A percentile compares a stretch with the other conserved stretches of the same genome.
Conservation (phyloP, 1,139 yeast species). For the Scheffersomyces cryptocercus region DNA sequence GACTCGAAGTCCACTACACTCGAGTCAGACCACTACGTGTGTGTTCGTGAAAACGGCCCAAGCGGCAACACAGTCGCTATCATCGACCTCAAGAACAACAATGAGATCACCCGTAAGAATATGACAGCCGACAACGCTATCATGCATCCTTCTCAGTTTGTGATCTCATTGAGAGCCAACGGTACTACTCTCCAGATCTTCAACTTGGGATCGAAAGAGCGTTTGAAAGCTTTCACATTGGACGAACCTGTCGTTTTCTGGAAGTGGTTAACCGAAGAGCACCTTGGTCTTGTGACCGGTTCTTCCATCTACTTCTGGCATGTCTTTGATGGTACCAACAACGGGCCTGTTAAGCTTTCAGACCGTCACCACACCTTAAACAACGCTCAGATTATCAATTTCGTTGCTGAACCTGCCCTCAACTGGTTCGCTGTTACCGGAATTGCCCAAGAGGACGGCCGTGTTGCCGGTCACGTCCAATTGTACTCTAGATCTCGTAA, state of each 20-base stretch:
- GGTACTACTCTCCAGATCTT: slow-evolving; percentile 95
- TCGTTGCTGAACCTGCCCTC: slow-evolving; percentile 75
- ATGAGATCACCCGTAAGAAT: slow-evolving; percentile 77
- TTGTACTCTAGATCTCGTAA: slow-evolving; percentile 84
- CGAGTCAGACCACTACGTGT: slow-evolving; percentile 88
- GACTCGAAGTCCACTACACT: slow-evolving; percentile 93
- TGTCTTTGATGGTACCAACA: slow-evolving; percentile 76
- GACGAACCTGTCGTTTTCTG: slow-evolving; percentile 91
- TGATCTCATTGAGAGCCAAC: slow-evolving; percentile 92
- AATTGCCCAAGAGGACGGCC: slow-evolving; percentile 90
- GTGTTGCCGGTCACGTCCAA: slow-evolving; percentile 96
- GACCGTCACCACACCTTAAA: slow-evolving; percentile 80
- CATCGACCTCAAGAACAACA: slow-evolving; percentile 75
- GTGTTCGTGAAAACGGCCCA: slow-evolving; percentile 78
- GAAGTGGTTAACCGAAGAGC: slow-evolving; percentile 83
- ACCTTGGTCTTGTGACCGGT: slow-evolving; percentile 84
- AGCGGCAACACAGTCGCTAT: slow-evolving; percentile 89
- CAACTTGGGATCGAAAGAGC: slow-evolving; percentile 82
- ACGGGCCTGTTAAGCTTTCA: slow-evolving; percentile 76
- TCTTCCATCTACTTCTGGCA: slow-evolving; percentile 78
- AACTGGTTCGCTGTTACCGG: slow-evolving; percentile 97
- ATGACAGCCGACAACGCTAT: slow-evolving; percentile 98
- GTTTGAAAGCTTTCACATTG: slow-evolving; percentile 85
- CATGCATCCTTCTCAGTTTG: slow-evolving; percentile 87
- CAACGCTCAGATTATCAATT: slow-evolving; percentile 88